Conservation (phyloP, 2,329 filamentous ascomycete species). For the Ophiostoma sp. region DNA sequence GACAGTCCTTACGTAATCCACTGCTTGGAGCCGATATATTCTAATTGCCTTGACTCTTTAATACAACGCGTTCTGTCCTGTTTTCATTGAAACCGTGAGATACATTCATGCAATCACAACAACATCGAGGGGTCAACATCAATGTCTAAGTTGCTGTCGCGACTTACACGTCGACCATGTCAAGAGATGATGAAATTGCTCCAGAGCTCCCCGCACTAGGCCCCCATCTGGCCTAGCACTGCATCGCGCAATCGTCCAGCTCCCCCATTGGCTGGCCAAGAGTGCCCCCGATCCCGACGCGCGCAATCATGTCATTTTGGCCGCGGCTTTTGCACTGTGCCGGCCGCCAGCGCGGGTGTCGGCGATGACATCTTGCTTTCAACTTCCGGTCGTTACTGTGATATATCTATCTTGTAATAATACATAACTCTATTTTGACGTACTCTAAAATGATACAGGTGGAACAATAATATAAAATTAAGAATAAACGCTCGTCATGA, state of each 20-base stretch:
- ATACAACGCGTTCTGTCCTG: too few species aligned
- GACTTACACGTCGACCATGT: conserved; percentile 11
- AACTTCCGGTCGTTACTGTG: not conserved
- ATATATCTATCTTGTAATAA: not conserved
- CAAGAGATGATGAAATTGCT: conserved; percentile 12
- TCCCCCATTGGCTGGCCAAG: conserved; percentile 21
- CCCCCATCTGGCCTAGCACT: conserved; percentile 19
- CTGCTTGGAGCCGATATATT: not conserved
- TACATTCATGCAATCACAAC: too few species aligned
- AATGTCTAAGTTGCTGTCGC: not conserved
- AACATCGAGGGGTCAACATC: too few species aligned
- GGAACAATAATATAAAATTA: not conserved
- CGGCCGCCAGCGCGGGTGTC: conserved; percentile 19
- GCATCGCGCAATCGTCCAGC: conserved; percentile 27
- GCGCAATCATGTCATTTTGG: conserved; percentile 26
- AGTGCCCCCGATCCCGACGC: not conserved
- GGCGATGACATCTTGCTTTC: conserved; percentile 14
- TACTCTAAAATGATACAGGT: not conserved
- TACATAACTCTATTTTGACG: not conserved
- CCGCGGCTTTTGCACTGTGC: conserved; percentile 18
- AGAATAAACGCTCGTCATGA: not conserved
- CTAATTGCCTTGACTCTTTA: not conserved
- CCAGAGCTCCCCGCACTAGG: conserved; percentile 25
- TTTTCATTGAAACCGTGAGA: too few species aligned
- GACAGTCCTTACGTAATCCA: not conserved